phyloP scores from a whole-genome alignment of 1,284 basidiomycete species.

The Malassezia globosa region DNA sequence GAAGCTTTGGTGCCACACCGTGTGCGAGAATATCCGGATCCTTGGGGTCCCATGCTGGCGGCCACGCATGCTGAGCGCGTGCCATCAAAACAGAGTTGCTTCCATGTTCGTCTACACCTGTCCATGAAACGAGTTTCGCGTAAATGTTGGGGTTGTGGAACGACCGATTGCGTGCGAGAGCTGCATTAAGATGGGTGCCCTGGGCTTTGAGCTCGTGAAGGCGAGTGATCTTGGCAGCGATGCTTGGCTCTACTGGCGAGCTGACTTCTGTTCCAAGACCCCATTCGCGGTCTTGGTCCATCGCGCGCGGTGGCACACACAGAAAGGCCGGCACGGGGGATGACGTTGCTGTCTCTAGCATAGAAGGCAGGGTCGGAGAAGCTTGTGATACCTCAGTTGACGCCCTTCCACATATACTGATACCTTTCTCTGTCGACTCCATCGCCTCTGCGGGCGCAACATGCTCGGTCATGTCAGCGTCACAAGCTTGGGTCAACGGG shows the following conservation, averaged over 20 bases:
- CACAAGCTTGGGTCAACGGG: too few species aligned
- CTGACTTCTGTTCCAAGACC: conserved; percentile 5
- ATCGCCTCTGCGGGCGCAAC: too few species aligned
- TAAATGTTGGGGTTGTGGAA: conserved; percentile 93
- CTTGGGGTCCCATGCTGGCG: too few species aligned
- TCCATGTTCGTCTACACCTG: conserved; percentile 67
- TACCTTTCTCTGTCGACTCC: too few species aligned
- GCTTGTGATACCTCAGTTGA: too few species aligned
- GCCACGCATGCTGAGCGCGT: background rate
- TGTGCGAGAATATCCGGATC: background rate
- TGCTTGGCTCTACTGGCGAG: background rate
- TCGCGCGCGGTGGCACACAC: background rate
- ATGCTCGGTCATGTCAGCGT: too few species aligned
- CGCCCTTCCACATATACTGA: too few species aligned
- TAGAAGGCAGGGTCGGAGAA: too few species aligned
- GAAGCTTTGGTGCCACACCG: background rate
- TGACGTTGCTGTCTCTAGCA: too few species aligned
- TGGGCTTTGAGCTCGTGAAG: conserved; percentile 59
- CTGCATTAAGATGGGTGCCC: conserved; percentile 82
- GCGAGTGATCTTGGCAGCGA: conserved; percentile 55
- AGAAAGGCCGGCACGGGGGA: background rate
- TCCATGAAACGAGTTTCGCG: conserved; percentile 77
- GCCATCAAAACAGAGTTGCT: conserved; percentile 15
- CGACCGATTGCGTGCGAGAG: conserved; percentile 72
- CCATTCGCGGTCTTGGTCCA: conserved; percentile 3